phyloP scores from a whole-genome alignment of 352 stramenopile genomes.

The Phytopythium litorale region DNA sequence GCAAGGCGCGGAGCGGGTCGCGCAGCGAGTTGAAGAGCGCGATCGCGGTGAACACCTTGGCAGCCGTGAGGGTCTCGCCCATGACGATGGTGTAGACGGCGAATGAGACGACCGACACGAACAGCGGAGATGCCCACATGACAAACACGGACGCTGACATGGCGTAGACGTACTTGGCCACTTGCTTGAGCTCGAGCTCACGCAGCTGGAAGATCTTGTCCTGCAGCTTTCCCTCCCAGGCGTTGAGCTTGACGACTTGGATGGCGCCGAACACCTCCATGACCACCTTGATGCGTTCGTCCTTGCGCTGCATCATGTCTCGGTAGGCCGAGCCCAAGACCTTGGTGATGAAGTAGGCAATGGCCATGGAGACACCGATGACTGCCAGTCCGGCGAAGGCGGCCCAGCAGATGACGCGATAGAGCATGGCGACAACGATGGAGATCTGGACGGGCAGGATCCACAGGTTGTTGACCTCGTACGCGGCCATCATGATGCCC shows the following conservation, averaged over 20 bases:
- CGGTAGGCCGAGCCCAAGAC: conserved; percentile 45
- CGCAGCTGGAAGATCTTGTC: conserved; percentile 50
- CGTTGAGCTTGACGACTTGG: conserved; percentile 96
- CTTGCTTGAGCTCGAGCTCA: conserved; percentile 53
- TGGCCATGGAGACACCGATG: conserved; percentile 21
- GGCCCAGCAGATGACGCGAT: conserved; percentile 21
- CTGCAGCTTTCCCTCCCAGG: conserved; percentile 87
- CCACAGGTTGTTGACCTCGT: conserved; percentile 41
- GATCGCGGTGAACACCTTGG: conserved; percentile 51
- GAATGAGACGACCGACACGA: conserved; percentile 46
- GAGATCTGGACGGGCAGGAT: conserved; percentile 37
- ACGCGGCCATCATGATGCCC: conserved; percentile 24
- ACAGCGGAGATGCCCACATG: conserved; percentile 34
- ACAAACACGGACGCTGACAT: conserved; percentile 45
- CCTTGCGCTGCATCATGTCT: conserved; percentile 78
- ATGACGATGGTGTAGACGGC: conserved; percentile 38
- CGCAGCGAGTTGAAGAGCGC: conserved; percentile 48
- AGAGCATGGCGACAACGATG: conserved; percentile 33
- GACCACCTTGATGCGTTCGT: conserved; percentile 87
- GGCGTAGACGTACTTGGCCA: conserved; percentile 54
- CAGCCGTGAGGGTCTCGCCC: conserved; percentile 29
- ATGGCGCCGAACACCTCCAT: conserved; percentile 91
- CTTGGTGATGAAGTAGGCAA: conserved; percentile 47
- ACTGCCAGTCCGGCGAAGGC: conserved; percentile 40
- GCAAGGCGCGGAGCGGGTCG: conserved; percentile 29